Conservation (phyloP, 345 rosid genomes). For the Rubroshorea leprosula region DNA sequence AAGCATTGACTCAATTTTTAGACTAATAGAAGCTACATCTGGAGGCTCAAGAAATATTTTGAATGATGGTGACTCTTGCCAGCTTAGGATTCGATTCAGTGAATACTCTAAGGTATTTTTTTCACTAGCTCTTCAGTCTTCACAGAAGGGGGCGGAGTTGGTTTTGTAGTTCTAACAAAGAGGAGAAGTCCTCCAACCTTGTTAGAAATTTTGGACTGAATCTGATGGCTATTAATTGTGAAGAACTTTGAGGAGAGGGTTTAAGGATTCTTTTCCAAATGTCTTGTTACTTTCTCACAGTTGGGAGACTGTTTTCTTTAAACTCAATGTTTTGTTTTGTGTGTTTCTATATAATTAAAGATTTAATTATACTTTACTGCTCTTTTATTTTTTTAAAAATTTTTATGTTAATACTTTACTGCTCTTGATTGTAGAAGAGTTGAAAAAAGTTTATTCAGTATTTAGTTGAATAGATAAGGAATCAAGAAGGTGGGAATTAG, state of each 20-base stretch:
- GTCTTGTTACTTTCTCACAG: not conserved
- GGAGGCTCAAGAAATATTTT: conserved; percentile 25
- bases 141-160: no score
- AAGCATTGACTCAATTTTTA: conserved; percentile 39
- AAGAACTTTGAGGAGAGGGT: not conserved
- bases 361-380: not conserved
- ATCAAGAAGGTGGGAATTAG: not conserved
- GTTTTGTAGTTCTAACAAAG: not conserved
- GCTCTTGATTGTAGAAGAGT: not conserved
- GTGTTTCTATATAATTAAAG: not conserved
- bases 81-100: conserved; percentile 51
- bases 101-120: conserved; percentile 53
- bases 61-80: conserved; percentile 32
- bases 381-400: no score
- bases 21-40: conserved; percentile 32
- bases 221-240: not conserved
- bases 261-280: not conserved
- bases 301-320: no score
- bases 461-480: not conserved
- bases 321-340: not conserved
- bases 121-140: conserved; percentile 8
- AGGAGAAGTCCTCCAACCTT: not conserved
- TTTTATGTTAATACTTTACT: no score
- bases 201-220: not conserved
- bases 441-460: not conserved